phyloP scores from a whole-genome alignment of 2,329 filamentous ascomycete species.

The Pochonia chlamydosporia region DNA sequence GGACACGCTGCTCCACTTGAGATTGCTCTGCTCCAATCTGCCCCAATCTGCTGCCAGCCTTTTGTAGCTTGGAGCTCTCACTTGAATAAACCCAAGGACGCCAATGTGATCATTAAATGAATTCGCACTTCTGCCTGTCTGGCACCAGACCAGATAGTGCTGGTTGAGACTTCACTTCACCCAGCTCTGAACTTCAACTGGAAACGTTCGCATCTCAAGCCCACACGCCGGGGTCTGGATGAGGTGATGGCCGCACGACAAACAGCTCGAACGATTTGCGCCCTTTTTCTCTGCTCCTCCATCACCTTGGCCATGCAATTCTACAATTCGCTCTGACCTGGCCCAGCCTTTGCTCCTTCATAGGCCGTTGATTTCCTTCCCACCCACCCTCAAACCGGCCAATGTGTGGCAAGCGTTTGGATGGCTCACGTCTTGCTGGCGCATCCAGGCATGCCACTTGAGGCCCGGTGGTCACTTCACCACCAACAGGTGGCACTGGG shows the following conservation, averaged over 20 bases:
- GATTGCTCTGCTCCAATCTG: too few relatives aligned
- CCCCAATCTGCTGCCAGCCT: too few relatives aligned
- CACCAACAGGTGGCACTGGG: not conserved
- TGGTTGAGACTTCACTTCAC: too few relatives aligned
- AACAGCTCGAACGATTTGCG: not conserved
- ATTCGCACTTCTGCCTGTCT: too few relatives aligned
- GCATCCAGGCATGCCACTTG: not conserved
- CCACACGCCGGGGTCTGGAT: not conserved
- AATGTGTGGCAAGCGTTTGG: not conserved
- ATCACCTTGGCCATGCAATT: not conserved
- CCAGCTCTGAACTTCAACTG: too few relatives aligned
- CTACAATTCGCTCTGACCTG: not conserved
- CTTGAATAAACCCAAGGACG: too few relatives aligned
- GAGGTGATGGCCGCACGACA: not conserved
- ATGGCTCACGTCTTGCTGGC: not conserved
- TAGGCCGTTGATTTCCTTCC: not conserved
- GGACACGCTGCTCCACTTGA: slow-evolving; percentile 2
- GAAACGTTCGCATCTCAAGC: not conserved
- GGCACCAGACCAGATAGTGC: too few relatives aligned
- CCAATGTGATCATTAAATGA: too few relatives aligned
- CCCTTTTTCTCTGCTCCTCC: not conserved
- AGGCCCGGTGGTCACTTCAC: not conserved
- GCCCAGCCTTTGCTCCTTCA: not conserved
- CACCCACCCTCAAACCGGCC: slow-evolving; percentile 3
- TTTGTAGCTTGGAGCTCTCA: not conserved